Base-by-base conservation (phyloP, 2,329 filamentous ascomycete genomes). In the Colletotrichum caudatum region DNA sequence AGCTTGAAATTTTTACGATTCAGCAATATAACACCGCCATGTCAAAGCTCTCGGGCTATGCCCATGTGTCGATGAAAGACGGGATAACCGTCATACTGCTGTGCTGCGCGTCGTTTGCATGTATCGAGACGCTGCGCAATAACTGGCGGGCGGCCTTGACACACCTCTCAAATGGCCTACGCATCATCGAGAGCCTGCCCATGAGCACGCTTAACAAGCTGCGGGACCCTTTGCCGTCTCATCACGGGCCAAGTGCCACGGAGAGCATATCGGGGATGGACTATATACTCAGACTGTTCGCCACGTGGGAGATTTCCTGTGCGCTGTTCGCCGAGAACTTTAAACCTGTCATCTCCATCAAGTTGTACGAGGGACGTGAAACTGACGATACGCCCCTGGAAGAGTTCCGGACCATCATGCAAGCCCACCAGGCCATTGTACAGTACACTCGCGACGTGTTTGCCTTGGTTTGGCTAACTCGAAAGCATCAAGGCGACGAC, bases 21-120 rank as follows among this genome's bases (percentile, higher is more conserved):
- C 77, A 80, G 66, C 80, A 83, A 64, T 83, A 83, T 73, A 81
- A 79, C 74, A 75, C 76, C 12, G 80, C 81, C 26, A 80, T 83
- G 63, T 78, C 78, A 59, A 76, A 77, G 50, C 60, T 72, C 29
- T 69, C 64, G 14, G 64, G 35, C 53, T 61, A 69, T n/a, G 56
- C 59, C 23, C 37, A 69, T 9, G 54, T 72, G 7, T 60, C 69
- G 26, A 76, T 82, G 20, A 76, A 77, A 44, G 64, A 74, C 60
- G 64, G 41, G 39, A 64, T 72, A 53, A 76, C 76, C 59, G 75
- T 77, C 48, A 76, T 77, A 23, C 76, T 81, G 7, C 74, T 81
- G 44, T 80, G 78, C 74, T 80, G 79, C 73, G 74, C 79, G 5
- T 72, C 77, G 3, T 81, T 80, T 62, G 76, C 79, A 35, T 79